Base-by-base conservation (phyloP, 768 basidiomycete genomes). In the Termitomyces titanicus region DNA sequence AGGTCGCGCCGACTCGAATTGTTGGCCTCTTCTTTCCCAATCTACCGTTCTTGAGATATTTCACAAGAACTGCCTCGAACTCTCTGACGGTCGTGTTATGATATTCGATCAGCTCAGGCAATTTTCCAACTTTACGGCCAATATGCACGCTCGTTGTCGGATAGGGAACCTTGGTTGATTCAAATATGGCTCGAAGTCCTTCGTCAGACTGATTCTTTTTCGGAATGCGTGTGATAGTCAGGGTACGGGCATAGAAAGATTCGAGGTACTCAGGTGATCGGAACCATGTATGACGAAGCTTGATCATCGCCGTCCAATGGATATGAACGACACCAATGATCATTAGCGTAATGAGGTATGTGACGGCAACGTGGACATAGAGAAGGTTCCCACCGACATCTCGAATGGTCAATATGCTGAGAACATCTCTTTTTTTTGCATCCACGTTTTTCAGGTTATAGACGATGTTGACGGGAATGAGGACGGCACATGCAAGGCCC, bases 71-170 rank as follows among this genome's bases (percentile, higher is more conserved):
- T 35, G 83, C 78, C 68, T 99, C 97, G 54, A 98, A 82, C 63
- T 96, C 87, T 46, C 89, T 80, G n/a, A 99, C 96, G n/a, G 92
- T 88, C 51, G 85, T 74, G 69, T 98, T 98, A 70, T 95, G 92
- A 63, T 86, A 89, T 54, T 96, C 90, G 59, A 99, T 91, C 53
- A 97, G 75, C 56, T 93, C 86, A 0, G 97, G 94, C 15, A 98
- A 85, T 54, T 84, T 80, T 25, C 94, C 96, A 33, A 98, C 88
- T 61, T 83, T 84, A 20, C 93, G 85, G 22, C 93, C 89, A 49
- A 95, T 86, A 70, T 94, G 92, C 6, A 95, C 93, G 22, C 89
- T 86, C 1, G 92, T 93, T 0, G 94, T 94, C 1, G 93, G 93
- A 68, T 96, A 95, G 13, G 94, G 94, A 7, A 94, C 82, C 53